Base-by-base conservation (phyloP, 805 yeast genomes). In the Deakozyma indianensis region DNA sequence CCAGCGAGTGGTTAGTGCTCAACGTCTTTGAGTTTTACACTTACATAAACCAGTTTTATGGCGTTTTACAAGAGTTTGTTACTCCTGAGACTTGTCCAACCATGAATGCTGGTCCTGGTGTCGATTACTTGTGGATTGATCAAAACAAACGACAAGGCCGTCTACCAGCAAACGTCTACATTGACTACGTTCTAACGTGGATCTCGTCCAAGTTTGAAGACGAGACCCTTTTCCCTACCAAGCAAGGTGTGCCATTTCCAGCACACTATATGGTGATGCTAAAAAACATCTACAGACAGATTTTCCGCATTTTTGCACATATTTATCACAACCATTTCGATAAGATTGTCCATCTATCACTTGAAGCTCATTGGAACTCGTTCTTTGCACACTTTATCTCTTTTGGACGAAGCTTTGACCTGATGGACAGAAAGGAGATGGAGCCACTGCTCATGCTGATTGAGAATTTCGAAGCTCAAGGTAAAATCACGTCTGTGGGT, bases 351-450 rank as follows among this genome's bases (percentile, higher is more conserved):
- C 96, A 92, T 61, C 65, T 92, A 48, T 80, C 94, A 1, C 63
- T 92, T 48, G 98, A 92, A 60, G 96, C 97, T 0, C 97, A 92
- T 61, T 92, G 95, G 95, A 92, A 92, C 62, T 88, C 97, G 2
- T 84, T 88, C 55, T 92, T 94, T 64, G 92, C 95, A 15, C 98
- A 92, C 60, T 92, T 83, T 57, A 74, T 90, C 41, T 81, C 95
- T 45, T 85, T 92, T 57, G 75, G 83, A 14, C 80, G 81, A 48
- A 95, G 87, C 52, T 92, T 85, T 61, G 80, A 76, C 45, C 71
- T 92, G 51, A 69, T 92, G 28, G 97, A 87, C 48, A 68, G 77
- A 44, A 69, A 71, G 45, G 99, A 92, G 51, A 65, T 87, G 62
- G 82, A 71, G 46, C 97, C 98, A 0, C 65, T 92, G 50, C 63